phyloP scores from a whole-genome alignment of 768 basidiomycete genomes.

The Pisolithus albus region DNA sequence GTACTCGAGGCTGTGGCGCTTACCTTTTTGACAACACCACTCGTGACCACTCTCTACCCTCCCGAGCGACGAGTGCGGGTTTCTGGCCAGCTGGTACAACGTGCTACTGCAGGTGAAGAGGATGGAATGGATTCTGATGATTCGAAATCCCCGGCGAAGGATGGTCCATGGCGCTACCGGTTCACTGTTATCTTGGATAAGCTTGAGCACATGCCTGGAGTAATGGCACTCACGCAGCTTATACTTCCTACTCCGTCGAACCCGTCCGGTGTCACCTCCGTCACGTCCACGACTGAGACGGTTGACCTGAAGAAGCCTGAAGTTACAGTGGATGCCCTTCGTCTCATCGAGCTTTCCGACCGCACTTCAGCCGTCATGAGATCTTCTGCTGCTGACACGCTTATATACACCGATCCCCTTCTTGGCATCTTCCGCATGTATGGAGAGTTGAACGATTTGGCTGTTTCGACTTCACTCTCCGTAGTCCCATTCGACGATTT shows the following conservation, averaged over 20 bases:
- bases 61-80: constrained; percentile 39
- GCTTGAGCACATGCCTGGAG: constrained; percentile 79
- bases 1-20: constrained; percentile 77
- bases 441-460: constrained; percentile 61
- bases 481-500: constrained; percentile 77
- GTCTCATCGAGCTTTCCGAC: constrained; percentile 77
- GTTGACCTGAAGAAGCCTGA: constrained; percentile 12
- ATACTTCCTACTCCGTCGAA: constrained; percentile 40
- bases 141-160: constrained; percentile 8
- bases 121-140: constrained; percentile 20
- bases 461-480: constrained; percentile 56
- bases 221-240: constrained; percentile 87
- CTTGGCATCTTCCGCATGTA: constrained; percentile 73
- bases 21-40: constrained; percentile 82
- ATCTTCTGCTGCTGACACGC: constrained; percentile 55
- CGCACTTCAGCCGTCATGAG: constrained; percentile 61
- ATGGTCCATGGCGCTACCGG: constrained; percentile 40
- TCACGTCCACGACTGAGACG: constrained; percentile 3
- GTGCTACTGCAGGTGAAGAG: constrained; percentile 21
- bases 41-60: constrained; percentile 62
- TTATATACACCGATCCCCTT: constrained; percentile 67
- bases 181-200: constrained; percentile 88
- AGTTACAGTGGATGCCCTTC: constrained; percentile 66
- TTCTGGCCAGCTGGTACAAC: constrained; percentile 5
- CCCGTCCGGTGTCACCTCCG: constrained; percentile 5